These are phyloP conservation scores for Eleusine indica DNA, from an alignment of 176 grass and related monocot genomes.

Conservation along the genomic window DNA sequence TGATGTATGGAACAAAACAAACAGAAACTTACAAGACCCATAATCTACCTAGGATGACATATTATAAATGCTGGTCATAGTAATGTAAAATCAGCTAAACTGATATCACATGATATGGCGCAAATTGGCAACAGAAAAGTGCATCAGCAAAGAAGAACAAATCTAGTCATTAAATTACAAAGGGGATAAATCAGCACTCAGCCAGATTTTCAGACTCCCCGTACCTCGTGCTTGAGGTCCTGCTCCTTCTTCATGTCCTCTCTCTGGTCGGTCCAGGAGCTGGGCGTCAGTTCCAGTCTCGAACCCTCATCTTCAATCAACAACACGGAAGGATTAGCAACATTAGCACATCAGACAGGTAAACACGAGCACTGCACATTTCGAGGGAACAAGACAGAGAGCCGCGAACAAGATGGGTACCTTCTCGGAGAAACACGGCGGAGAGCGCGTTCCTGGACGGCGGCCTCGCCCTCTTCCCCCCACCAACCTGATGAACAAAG, in stretches of 20 bases:
- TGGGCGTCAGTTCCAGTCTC: neutral
- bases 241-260: constrained; percentile 14
- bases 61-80: constrained; percentile 16
- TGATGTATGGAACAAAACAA: neutral
- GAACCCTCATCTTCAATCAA: constrained; percentile 42
- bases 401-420: constrained; percentile 7
- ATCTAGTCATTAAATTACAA: neutral
- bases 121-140: neutral
- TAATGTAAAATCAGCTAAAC: constrained; percentile 20
- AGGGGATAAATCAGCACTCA: neutral
- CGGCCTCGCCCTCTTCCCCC: constrained; percentile 34
- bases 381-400: neutral
- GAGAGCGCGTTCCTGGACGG: constrained; percentile 73
- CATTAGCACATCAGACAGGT: neutral
- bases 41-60: neutral
- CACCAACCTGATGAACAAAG: constrained; percentile 27
- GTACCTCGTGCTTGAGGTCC: constrained; percentile 36
- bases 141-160: neutral
- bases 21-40: neutral
- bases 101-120: neutral
- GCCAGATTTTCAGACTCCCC: constrained; percentile 1
- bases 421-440: constrained; percentile 74
- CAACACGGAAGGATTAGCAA: neutral
- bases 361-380: neutral
- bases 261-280: neutral